Evolutionary conservation across 371 early-diverging fungal species (phyloP).

Genomic region (Rhizomucor miehei): DNA sequence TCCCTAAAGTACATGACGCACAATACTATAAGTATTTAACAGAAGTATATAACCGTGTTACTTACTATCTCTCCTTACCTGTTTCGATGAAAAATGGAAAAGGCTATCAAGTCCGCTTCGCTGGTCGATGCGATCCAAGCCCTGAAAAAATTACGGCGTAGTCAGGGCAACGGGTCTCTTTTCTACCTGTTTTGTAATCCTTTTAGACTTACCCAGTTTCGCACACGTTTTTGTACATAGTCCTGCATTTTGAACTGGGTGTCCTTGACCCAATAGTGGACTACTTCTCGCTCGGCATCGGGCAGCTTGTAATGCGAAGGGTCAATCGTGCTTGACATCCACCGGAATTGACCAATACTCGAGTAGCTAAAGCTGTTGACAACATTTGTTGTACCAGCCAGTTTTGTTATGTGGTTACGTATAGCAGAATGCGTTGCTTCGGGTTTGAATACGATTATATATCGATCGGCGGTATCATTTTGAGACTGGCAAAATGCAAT

Average conservation of each 20-base stretch:
- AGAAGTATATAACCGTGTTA: background rate
- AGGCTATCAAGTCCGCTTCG: constrained; percentile 32
- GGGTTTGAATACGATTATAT: constrained; percentile 12
- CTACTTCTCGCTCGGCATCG: constrained; percentile 3
- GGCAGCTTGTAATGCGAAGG: background rate
- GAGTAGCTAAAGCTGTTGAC: background rate
- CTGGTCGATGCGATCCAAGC: constrained; percentile 45
- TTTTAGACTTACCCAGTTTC: constrained; percentile 37
- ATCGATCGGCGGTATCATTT: constrained; percentile 1
- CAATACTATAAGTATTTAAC: no score
- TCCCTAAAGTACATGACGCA: constrained; percentile 12
- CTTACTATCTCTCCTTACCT: constrained; percentile 14
- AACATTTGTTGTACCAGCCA: background rate
- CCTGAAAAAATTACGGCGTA: constrained; percentile 26
- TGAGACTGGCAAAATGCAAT: background rate
- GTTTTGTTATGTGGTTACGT: background rate
- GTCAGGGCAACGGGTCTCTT: no score
- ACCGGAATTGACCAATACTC: constrained; percentile 3
- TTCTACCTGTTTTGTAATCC: background rate
- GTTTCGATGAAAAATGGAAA: constrained; percentile 30
- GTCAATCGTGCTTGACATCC: background rate
- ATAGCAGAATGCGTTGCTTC: constrained; percentile 3
- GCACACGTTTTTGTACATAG: constrained; percentile 37
- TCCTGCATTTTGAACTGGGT: constrained; percentile 35
- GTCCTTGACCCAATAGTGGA: constrained; percentile 45